A percentile compares a stretch with the other conserved stretches of the same genome.
phyloP scores from a whole-genome alignment of 2,329 filamentous ascomycete genomes.

The Penicillium sp. region DNA sequence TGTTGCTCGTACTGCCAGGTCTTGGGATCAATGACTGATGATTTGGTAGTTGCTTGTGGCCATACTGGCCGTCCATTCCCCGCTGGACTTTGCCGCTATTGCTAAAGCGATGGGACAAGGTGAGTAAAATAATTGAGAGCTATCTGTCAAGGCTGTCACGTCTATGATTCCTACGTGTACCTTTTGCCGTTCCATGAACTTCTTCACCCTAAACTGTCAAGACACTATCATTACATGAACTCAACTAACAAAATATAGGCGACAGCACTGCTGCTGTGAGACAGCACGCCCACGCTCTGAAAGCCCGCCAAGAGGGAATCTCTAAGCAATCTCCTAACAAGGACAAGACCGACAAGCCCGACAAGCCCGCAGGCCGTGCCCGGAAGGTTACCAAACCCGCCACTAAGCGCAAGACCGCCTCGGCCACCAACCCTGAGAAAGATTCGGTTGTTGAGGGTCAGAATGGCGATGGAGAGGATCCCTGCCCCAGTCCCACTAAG shows the following conservation, averaged over 20 bases:
- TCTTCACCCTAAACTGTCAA: background rate
- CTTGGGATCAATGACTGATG: background rate
- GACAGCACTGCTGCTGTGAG: background rate
- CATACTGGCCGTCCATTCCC: background rate
- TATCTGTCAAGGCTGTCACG: background rate
- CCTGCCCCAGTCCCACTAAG: background rate
- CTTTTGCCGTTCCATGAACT: fast-evolving
- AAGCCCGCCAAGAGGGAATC: background rate
- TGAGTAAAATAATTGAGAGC: background rate
- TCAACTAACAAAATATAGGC: background rate
- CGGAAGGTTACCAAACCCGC: background rate
- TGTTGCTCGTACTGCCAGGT: background rate
- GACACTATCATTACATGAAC: background rate
- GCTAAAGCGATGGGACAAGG: background rate
- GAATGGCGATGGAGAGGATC: background rate
- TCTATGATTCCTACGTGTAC: background rate
- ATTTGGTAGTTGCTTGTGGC: background rate
- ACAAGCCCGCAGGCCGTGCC: background rate
- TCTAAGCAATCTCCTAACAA: background rate
- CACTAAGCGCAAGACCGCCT: background rate
- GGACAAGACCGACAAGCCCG: background rate
- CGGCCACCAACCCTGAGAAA: too few relatives aligned
- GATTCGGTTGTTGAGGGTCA: background rate
- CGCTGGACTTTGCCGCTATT: background rate
- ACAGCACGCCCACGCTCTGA: background rate